Base-by-base conservation (phyloP, 2,329 filamentous ascomycete genomes). In the Ophiostoma triangulosporum region DNA sequence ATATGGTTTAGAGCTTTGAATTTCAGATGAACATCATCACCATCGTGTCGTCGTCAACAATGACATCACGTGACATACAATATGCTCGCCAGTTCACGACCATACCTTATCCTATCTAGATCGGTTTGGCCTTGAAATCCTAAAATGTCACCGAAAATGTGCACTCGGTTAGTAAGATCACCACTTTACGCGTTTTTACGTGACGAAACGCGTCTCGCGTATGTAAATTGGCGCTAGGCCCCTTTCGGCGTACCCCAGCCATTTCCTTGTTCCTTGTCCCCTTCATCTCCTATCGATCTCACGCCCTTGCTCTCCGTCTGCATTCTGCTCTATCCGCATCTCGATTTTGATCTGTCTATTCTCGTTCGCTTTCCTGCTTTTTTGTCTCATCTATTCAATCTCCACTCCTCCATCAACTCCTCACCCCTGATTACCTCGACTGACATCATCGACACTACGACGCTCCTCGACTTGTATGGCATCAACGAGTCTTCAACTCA, bases 191-290 rank as follows among this genome's bases (percentile, higher is more conserved):
- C 38, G 38, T 43, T 43, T 43, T 51, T 40, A 51, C 50, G 50
- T 51, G 50, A 51, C 36, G n/a, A 7, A 17, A 48, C 15, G 11
- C 45, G 53, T 49, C 49, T 50, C 53, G 53, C 49, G 49, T 49
- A 45, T 20, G 7, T 7, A 29, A 4, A 6, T 1, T 5, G 3
- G 15, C 43, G 15, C 43, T 46, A 46, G 43, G 22, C 43, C 26
- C 9, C 15, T 29, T 46, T 46, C 43, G 43, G 43, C n/a, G 24
- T 17, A 6, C 26, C 43, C 43, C 43, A 27, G 43, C 43, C 40
- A 46, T 46, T 26, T 46, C 7, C 40, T n/a, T 27, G 7, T 46
- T 12, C 2, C 40, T 8, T 15, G 32, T 15, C 32, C 32, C 17
- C 36, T 9, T 8, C 40, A 17, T 46, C 40, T 26, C 12, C 14